A percentile compares a stretch with the other conserved stretches of the same genome.
These are phyloP conservation scores for Cyberlindnera euphorbiiphila DNA, from an alignment of 805 yeast genomes.

Conservation along the genomic window DNA sequence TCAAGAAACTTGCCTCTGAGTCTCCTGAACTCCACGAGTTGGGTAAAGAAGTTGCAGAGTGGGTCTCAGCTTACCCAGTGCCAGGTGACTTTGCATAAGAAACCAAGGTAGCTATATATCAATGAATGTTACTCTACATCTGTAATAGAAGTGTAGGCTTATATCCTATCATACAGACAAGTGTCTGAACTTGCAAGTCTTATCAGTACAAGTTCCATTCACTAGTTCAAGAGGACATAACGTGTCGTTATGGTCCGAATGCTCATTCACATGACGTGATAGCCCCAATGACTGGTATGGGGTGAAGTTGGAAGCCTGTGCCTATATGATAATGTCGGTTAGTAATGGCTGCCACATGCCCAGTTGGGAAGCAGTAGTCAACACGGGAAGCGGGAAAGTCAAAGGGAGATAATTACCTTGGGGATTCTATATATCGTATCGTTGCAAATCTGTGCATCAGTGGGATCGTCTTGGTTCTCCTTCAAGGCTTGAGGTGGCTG, in stretches of 20 bases:
- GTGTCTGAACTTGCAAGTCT: slow-evolving; percentile 24
- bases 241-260: slow-evolving; percentile 7
- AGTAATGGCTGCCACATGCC: slow-evolving; percentile 14
- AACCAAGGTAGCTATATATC: too few relatives aligned
- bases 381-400: background rate
- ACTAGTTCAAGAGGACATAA: slow-evolving; percentile 26
- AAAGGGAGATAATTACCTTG: slow-evolving; percentile 24
- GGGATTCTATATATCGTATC: slow-evolving; percentile 25
- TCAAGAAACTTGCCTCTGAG: slow-evolving; percentile 67
- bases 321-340: slow-evolving; percentile 17
- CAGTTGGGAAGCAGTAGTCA: background rate
- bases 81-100: slow-evolving; percentile 65
- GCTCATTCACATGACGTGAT: background rate
- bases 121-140: background rate
- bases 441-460: slow-evolving; percentile 5
- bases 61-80: slow-evolving; percentile 78
- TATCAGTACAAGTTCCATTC: slow-evolving; percentile 22
- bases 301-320: slow-evolving; percentile 17
- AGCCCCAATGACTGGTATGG: slow-evolving; percentile 25
- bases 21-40: slow-evolving; percentile 56
- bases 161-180: slow-evolving; percentile 8
- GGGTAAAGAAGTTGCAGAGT: slow-evolving; percentile 61
- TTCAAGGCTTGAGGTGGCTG: background rate
- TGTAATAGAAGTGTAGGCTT: background rate
- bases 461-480: background rate